phyloP scores from a whole-genome alignment of 2,329 filamentous ascomycete species.

The Mycosphaerella arachidis region DNA sequence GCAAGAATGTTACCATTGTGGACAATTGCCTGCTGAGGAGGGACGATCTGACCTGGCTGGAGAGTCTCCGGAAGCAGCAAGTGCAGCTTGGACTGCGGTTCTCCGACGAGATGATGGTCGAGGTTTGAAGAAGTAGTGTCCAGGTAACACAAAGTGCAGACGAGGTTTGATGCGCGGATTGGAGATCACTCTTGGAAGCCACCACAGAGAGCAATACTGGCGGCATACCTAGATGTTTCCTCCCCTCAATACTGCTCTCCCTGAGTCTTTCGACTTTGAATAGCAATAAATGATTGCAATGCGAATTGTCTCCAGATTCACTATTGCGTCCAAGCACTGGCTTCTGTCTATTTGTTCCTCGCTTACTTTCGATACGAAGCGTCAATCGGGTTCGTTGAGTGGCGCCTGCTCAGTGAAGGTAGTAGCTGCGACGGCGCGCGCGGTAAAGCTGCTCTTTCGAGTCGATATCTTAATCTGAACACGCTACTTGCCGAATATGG shows the following conservation, averaged over 20 bases:
- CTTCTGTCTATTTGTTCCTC: not conserved
- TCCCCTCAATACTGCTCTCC: not conserved
- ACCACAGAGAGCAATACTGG: not conserved
- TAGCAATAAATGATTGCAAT: not conserved
- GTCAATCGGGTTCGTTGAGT: no score
- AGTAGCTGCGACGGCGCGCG: no score
- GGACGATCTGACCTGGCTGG: not conserved
- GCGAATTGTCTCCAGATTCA: not conserved
- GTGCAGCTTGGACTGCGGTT: not conserved
- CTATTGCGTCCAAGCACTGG: not conserved
- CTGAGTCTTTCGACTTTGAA: not conserved
- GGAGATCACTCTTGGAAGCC: not conserved
- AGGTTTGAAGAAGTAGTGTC: not conserved
- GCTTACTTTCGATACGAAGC: no score
- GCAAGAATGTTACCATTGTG: not conserved
- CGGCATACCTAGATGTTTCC: not conserved
- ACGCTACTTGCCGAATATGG: no score
- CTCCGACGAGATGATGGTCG: not conserved
- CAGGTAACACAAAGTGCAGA: not conserved
- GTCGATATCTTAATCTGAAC: no score
- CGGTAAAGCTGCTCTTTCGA: no score
- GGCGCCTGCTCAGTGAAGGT: no score
- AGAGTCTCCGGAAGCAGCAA: not conserved
- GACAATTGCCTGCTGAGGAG: not conserved
- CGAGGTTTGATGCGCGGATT: not conserved